A percentile compares a stretch with the other conserved stretches of the same genome.
Conservation (phyloP, 768 basidiomycete genomes). For the Lentinula aciculospora region DNA sequence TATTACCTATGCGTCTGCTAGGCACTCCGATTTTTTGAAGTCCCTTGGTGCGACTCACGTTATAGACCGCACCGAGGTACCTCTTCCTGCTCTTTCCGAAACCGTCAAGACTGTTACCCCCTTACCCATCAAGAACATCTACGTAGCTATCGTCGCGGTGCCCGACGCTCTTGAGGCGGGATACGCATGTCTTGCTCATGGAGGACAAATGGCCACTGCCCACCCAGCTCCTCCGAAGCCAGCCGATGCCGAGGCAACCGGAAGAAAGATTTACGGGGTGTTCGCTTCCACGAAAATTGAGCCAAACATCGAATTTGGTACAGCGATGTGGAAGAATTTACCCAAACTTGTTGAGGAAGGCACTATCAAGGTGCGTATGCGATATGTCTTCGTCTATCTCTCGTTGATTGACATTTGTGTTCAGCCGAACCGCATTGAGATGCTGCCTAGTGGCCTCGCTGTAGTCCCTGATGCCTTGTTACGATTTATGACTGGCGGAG, state of each 20-base stretch:
- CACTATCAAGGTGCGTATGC: neutral
- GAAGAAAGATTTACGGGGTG: neutral
- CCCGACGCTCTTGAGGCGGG: neutral
- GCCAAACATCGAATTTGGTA: neutral
- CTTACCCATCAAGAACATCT: neutral
- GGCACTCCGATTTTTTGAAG: conserved; percentile 24
- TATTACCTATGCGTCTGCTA: conserved; percentile 29
- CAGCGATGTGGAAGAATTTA: neutral
- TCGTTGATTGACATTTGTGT: neutral
- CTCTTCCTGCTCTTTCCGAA: neutral
- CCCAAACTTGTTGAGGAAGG: neutral
- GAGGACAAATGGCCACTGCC: conserved; percentile 26
- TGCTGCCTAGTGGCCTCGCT: conserved; percentile 1
- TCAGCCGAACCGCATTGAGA: neutral
- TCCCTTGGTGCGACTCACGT: conserved; percentile 35
- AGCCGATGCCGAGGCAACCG: neutral
- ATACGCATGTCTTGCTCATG: conserved; percentile 16
- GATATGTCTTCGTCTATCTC: neutral
- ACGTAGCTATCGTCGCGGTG: neutral
- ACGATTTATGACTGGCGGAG: neutral
- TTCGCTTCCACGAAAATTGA: neutral
- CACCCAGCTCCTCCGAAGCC: neutral
- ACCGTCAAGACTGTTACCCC: neutral
- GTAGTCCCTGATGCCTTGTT: neutral
- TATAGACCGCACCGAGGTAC: conserved; percentile 20